Base-by-base conservation (phyloP, 371 early-diverging fungal species). In the Mucor mucedo region DNA sequence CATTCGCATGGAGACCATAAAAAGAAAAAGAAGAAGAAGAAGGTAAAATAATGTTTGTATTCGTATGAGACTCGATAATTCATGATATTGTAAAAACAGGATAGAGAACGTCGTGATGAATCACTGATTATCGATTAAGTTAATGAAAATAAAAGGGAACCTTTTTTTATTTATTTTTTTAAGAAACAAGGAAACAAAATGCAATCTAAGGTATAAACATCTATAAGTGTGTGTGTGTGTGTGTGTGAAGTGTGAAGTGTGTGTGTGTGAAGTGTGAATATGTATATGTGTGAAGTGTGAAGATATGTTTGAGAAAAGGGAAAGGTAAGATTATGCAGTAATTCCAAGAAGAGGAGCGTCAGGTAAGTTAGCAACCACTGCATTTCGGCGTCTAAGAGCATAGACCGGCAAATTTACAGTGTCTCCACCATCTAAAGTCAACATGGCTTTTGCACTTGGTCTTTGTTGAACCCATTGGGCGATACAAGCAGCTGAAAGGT, bases 1-100 rank as follows among this genome's bases (percentile, higher is more conserved):
- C 82, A 79, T 45, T 65, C 63, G 30, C 80, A 84, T 44, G 75
- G 77, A 39, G 82, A 83, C 30, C 82, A 86, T 55, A 76, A 80
- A 52, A 86, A 84, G 67, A 86, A 86, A 70, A 86, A 86, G 69
- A 86, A 84, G 62, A 75, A 78, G 67, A 83, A 82, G 72, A 82
- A 71, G 75, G 83, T 79, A 50, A 75, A 66, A 54, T 21, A 35
- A 29, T 4, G 27, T n/a, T n/a, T 27, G 44, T 41, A 10, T 41
- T 42, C 27, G 16, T 14, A 4, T 30, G 21, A 21, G 21, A 21
- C 21, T 32, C 27, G 13, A 32, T 45, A 41, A 29, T 44, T 44
- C 10, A 16, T 42, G 8, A n/a, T 14, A 10, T n/a, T 42, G 42
- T 47, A 30, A 35, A 10, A 14, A n/a, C 29, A 56, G 57, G 57